Evolutionary conservation across 768 basidiomycete species (phyloP), one percentile per base, ranked within the genome.

Genomic region (Lentinus tigrinus): DNA sequence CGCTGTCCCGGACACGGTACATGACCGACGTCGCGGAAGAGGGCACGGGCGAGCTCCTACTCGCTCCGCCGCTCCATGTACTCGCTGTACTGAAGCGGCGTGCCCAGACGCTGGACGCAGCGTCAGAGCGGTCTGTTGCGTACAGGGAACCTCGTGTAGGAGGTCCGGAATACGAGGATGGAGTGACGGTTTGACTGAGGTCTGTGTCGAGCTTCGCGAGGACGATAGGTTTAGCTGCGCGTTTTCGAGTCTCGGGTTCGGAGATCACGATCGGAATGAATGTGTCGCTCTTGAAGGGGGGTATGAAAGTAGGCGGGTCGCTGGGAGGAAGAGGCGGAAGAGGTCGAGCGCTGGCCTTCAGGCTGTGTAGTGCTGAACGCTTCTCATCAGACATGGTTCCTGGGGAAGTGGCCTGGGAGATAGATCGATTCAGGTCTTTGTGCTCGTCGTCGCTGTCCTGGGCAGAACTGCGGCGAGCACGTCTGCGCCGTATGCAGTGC

Each of bases 291-390:
- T 24, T 14, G 43, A 46, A 24, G 19, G 14, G 23, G 24, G 43
- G 21, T 13, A 46, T 8, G 21, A 26, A 46, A 4, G 26, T 23
- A 14, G 14, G 14, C 14, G 36, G n/a, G 27, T 40, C 38, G 42
- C 19, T n/a, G 40, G 40, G 19, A 2, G 40, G 43, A 23, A 24
- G 21, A 23, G 43, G 43, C 7, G 43, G 43, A 46, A 46, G 43
- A 13, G 27, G 27, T 19, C 17, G 44, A 23, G 13, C 27, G 39
- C 2, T 73, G 79, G 4, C 81, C 84, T 1, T 84, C 58, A n/a
- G 79, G 75, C 19, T 78, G 77, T 2, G 84, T 86, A 7, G 76
- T 77, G 34, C 19, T 2, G 9, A 24, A 7, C 24, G 43, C 43
- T 46, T 46, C 43, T 46, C 43, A 13, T 23, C 43, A 14, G 23